Percentiles rank a stretch among this genome's conserved stretches.
Conservation (phyloP, 129 eudicot genomes). For the Helichrysum umbraculigerum region DNA sequence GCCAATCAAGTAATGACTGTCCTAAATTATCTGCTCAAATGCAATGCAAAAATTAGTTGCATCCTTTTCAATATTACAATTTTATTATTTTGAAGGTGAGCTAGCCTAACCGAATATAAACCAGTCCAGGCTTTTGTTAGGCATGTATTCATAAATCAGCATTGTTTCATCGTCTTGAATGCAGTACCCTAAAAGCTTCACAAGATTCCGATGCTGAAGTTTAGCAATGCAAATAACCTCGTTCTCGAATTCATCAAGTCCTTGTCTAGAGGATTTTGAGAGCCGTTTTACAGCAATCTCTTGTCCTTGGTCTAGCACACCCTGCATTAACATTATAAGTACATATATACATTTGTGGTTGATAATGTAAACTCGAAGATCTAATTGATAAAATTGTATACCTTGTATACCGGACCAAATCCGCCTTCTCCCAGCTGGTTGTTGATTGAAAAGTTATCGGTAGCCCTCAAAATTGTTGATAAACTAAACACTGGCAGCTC, state of each 20-base stretch:
- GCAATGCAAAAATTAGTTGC: neutral
- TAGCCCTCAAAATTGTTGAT: slow-evolving; percentile 16
- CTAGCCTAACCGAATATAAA: slow-evolving; percentile 47
- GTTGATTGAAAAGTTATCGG: slow-evolving; percentile 20
- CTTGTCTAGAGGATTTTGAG: slow-evolving; percentile 25
- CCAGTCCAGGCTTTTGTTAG: slow-evolving; percentile 32
- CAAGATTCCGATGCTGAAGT: neutral
- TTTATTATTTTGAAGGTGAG: neutral
- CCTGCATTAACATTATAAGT: slow-evolving; percentile 13
- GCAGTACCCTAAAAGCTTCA: neutral
- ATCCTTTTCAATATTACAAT: neutral
- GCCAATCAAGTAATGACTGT: neutral
- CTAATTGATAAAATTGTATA: neutral
- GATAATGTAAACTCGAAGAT: too few relatives aligned
- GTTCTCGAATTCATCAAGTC: neutral
- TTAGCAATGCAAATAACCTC: neutral
- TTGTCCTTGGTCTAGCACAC: slow-evolving; percentile 40
- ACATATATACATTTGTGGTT: neutral
- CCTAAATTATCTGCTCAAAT: slow-evolving; percentile 28
- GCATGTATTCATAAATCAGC: neutral
- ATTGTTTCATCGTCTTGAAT: neutral
- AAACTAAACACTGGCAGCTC: slow-evolving; percentile 25
- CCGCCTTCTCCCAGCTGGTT: slow-evolving; percentile 25
- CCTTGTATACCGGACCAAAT: slow-evolving; percentile 29
- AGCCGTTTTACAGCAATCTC: slow-evolving; percentile 68